These are phyloP conservation scores for Penicillium crustosum DNA, from an alignment of 2,329 filamentous ascomycete genomes.

Conservation along the genomic window DNA sequence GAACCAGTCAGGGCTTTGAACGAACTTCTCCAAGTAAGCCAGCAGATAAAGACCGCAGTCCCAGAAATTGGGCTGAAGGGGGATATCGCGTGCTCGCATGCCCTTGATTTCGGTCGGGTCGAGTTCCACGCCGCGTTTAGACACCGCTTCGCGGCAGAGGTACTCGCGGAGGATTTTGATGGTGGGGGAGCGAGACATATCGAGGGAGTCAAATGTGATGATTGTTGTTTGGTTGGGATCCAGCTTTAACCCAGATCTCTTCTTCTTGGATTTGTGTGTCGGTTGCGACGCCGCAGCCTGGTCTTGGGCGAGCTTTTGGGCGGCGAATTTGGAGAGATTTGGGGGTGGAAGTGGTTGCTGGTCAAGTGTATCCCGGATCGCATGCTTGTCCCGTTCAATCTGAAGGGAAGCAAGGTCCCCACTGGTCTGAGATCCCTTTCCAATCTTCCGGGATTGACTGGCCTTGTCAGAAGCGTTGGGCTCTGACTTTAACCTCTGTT, in stretches of 20 bases:
- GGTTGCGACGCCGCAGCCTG: slow-evolving; percentile 4
- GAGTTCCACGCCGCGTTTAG: slow-evolving; percentile 56
- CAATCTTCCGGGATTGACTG: not conserved
- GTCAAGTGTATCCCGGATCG: slow-evolving; percentile 30
- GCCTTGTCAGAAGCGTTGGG: not conserved
- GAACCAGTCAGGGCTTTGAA: slow-evolving; percentile 71
- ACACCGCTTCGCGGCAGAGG: slow-evolving; percentile 68
- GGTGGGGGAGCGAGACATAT: slow-evolving; percentile 62
- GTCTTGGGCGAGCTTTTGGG: slow-evolving; percentile 11
- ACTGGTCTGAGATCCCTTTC: slow-evolving; percentile 24
- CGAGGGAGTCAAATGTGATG: slow-evolving; percentile 84
- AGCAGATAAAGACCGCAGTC: slow-evolving; percentile 90
- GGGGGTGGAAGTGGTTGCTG: slow-evolving; percentile 20
- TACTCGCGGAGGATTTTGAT: slow-evolving; percentile 73
- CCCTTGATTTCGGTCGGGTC: slow-evolving; percentile 51
- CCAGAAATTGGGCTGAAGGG: slow-evolving; percentile 76
- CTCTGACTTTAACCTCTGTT: slow-evolving; percentile 2
- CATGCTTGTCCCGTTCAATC: slow-evolving; percentile 10
- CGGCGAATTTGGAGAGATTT: slow-evolving; percentile 17
- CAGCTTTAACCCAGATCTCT: slow-evolving; percentile 40
- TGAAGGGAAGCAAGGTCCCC: slow-evolving; percentile 32
- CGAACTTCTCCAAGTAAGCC: slow-evolving; percentile 79
- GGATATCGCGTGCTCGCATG: slow-evolving; percentile 73
- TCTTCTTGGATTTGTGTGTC: slow-evolving; percentile 26
- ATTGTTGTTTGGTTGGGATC: slow-evolving; percentile 65